phyloP scores from a whole-genome alignment of 225 moss, liverwort and hornwort species.

The Polytrichum commune region DNA sequence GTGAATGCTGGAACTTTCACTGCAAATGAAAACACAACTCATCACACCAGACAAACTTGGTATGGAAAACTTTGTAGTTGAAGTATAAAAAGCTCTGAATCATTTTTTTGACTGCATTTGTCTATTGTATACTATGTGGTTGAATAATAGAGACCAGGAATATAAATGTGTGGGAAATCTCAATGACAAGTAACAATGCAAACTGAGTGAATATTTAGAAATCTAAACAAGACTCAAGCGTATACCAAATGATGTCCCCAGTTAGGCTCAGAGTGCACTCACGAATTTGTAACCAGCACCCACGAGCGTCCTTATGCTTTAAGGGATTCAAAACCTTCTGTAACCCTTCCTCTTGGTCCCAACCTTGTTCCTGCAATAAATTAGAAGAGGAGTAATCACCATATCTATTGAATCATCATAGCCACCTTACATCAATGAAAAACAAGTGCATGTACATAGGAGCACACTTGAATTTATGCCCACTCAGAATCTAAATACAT shows the following conservation, averaged over 20 bases:
- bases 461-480: too few relatives aligned
- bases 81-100: too few relatives aligned
- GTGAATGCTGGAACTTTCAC: neutral
- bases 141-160: neutral
- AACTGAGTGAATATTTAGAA: neutral
- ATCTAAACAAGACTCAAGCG: neutral
- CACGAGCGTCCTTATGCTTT: constrained; percentile 7
- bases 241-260: neutral
- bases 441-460: neutral
- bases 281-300: constrained; percentile 48
- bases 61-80: too few relatives aligned
- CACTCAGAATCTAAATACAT: too few relatives aligned
- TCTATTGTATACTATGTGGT: too few relatives aligned
- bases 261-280: constrained; percentile 20
- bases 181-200: neutral
- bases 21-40: neutral
- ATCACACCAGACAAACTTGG: neutral
- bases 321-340: constrained; percentile 28
- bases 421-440: too few relatives aligned
- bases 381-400: too few relatives aligned
- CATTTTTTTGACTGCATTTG: too few relatives aligned
- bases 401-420: too few relatives aligned
- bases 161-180: neutral
- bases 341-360: constrained; percentile 45
- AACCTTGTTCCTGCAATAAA: constrained; percentile 38